Base-by-base conservation (phyloP, 2,329 filamentous ascomycete species). In the Pestalotiopsis sp. region DNA sequence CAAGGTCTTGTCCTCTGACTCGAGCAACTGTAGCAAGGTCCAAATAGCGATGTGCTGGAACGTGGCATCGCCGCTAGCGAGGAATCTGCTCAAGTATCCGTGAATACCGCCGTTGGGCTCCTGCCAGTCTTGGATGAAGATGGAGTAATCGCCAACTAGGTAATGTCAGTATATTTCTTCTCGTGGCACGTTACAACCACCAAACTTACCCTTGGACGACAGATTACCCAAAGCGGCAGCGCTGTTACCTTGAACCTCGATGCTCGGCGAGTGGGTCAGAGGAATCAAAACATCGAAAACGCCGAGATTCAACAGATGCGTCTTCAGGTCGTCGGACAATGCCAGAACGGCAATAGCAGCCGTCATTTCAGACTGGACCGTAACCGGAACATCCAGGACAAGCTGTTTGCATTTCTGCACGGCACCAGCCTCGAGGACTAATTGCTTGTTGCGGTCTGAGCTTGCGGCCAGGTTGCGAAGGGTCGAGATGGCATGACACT, bases 11-110 rank as follows among this genome's bases (percentile, higher is more conserved):
- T 99, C 95, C 78, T 97, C 94, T 0, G 95, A 98, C 81, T 99
- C 96, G 64, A 99, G 90, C 4, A 99, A 87, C 78, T 99, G 96
- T 3, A 99, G 87, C 61, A 99, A 83, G 1, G 96, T 99, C 96
- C 96, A 99, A 71, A 98, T 97, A 64, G 96, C 96, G 76, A 99
- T 99, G 78, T 99, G 96, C 81, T 99, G 96, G 85, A 99, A 99
- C 0, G 96, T 99, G 0, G 96, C 91, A 77, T 99, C 96, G 55
- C 94, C 95, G 71, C 94, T 98, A 58, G 92, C 93, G 20, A 99
- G 86, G 85, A 99, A 99, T 66, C 95, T 91, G 74, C 91, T 92
- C 44, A 99, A 86, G 77, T 99, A 99, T 66, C 96, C 96, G 77
- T 98, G 94, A 69, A 99, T 97, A 59, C 96, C 96, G 59, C 94